These are phyloP conservation scores for Quercus ilex DNA, from an alignment of 306 rosid genomes.

Conservation along the genomic window DNA sequence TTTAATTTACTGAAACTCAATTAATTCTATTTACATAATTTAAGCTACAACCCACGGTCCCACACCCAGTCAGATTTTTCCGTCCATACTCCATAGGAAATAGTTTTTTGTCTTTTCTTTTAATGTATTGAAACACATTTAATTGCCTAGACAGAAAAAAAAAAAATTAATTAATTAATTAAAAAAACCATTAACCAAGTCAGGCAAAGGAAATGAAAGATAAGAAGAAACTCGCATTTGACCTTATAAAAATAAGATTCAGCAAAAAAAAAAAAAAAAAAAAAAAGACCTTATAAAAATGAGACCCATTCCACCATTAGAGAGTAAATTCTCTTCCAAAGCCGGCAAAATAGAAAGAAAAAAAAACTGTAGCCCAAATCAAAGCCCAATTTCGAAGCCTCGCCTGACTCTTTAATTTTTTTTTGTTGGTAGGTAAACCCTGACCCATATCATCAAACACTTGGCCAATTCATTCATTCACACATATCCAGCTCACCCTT, in stretches of 20 bases:
- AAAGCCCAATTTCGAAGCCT: too few species aligned
- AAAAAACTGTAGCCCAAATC: not conserved
- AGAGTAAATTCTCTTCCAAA: not conserved
- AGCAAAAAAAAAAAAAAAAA: too few species aligned
- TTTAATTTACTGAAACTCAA: not conserved
- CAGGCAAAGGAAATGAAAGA: not conserved
- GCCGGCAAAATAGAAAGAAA: not conserved
- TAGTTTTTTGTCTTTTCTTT: too few species aligned
- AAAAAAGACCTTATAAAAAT: conserved; percentile 24
- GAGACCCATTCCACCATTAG: conserved; percentile 13
- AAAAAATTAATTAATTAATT: not conserved
- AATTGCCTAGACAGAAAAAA: not conserved
- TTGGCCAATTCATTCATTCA: not conserved
- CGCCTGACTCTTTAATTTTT: too few species aligned
- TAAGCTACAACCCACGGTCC: not conserved
- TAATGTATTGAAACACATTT: too few species aligned
- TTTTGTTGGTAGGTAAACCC: too few species aligned
- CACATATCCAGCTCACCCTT: not conserved
- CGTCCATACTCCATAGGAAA: too few species aligned
- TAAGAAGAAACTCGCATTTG: conserved; percentile 35
- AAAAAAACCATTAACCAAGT: not conserved
- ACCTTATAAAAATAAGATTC: conserved; percentile 19
- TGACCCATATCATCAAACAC: not conserved
- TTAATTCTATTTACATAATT: not conserved
- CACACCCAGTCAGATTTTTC: too few species aligned